A percentile compares a stretch with the other conserved stretches of the same genome.
phyloP scores from a whole-genome alignment of 2,329 filamentous ascomycete genomes.

The Xylariaceae sp. region DNA sequence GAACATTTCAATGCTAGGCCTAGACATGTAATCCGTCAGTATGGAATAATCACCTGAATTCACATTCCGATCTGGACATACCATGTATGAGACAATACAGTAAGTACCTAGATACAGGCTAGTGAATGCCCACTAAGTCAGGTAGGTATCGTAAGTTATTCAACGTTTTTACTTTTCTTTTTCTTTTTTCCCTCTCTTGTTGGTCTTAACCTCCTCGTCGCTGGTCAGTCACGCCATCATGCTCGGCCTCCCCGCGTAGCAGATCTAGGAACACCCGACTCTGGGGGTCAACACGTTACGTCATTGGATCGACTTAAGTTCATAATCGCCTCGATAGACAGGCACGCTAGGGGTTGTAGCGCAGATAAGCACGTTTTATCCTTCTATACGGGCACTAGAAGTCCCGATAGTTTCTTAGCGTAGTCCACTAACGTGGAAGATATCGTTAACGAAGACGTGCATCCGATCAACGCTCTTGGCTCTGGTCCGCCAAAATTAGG shows the following conservation, averaged over 20 bases:
- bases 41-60: no score
- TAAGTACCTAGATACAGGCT: background rate
- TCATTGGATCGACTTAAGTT: background rate
- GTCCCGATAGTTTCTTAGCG: no score
- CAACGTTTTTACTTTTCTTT: background rate
- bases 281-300: background rate
- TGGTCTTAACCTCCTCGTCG: background rate
- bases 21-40: no score
- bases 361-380: no score
- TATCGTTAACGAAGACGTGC: no score
- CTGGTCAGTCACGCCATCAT: background rate
- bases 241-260: background rate
- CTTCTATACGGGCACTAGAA: no score
- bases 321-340: background rate
- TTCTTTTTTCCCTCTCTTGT: background rate
- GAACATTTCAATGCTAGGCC: no score
- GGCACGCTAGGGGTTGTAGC: background rate
- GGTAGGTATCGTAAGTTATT: background rate
- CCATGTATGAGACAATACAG: no score
- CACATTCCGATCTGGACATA: no score
- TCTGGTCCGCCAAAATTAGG: background rate
- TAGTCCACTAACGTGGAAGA: no score
- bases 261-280: background rate
- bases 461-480: background rate
- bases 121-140: background rate